Evolutionary conservation across 2,329 filamentous ascomycete genomes (phyloP), one percentile per base, ranked within the genome.

Genomic region (Fusarium sambucinum): DNA sequence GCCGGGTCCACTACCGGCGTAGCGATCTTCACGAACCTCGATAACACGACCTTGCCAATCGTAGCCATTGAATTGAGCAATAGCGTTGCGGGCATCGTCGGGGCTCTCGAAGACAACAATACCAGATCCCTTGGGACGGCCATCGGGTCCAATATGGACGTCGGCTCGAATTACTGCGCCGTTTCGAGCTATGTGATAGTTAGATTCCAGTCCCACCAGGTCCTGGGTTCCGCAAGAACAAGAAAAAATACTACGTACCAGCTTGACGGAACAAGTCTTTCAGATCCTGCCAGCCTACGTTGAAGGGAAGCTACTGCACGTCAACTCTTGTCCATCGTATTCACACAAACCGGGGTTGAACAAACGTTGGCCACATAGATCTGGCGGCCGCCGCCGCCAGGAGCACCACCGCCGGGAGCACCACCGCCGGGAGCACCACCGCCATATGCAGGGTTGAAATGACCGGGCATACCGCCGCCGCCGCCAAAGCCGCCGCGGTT

Each of bases 221-320:
- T 52, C 25, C 54, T 51, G 42, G 42, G 41, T 50, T 60, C 42
- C 17, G 25, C 38, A 33, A 17, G 42, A 21, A 17, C 16, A 23
- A 21, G 27, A 7, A 7, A 7, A 7, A 50, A 13, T 14, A 47
- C 42, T 51, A 86, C 93, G 87, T 86, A 97, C 94, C 93, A 83
- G 96, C 94, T 87, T 97, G 94, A 77, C 96, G 92, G 87, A 99
- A 99, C 72, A 99, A 87, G 81, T 99, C 96, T 84, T 99, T 99
- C 74, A 99, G 84, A 81, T 99, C 96, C 83, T 99, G 96, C 96
- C 96, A 99, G 79, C 96, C 96, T 74, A 97, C 93, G 71, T 93
- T 97, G 84, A 94, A 99, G 21, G 96, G 96, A 74, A 99, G 92
- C 96, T 99, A 82, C 41, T 70, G 59, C 30, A 32, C 56, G 69